A percentile compares a stretch with the other conserved stretches of the same genome.
Conservation (phyloP, 2,329 filamentous ascomycete genomes). For the Lasiodiplodia gonubiensis region DNA sequence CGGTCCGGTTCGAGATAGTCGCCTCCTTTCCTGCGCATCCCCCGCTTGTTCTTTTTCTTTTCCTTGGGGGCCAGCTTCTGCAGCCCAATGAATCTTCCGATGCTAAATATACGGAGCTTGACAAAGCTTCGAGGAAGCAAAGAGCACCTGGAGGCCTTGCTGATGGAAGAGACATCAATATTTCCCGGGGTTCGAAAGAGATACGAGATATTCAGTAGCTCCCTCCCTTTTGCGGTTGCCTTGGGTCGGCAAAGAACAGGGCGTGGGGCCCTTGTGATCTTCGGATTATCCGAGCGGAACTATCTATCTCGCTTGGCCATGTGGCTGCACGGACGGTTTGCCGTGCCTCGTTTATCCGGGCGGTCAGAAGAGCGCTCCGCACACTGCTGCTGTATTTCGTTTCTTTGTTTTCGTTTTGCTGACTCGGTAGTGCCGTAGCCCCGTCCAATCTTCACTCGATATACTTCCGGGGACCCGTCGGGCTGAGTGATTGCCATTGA, state of each 20-base stretch:
- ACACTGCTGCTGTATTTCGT: background rate
- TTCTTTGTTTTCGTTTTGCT: background rate
- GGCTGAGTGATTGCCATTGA: background rate
- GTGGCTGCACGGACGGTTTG: constrained; percentile 16
- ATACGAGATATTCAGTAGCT: background rate
- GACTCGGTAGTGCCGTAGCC: background rate
- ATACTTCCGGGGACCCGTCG: background rate
- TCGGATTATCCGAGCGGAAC: constrained; percentile 1
- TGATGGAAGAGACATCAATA: background rate
- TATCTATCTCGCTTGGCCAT: constrained; percentile 11
- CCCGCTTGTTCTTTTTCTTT: background rate
- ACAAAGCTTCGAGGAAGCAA: background rate
- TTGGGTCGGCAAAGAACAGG: background rate
- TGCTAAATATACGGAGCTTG: background rate
- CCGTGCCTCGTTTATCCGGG: background rate
- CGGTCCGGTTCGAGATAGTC: background rate
- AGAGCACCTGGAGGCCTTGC: background rate
- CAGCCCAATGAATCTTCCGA: background rate
- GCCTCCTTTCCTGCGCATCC: background rate
- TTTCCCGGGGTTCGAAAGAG: background rate
- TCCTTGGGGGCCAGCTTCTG: background rate
- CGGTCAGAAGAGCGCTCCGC: background rate
- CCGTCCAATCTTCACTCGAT: background rate
- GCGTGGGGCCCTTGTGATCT: background rate
- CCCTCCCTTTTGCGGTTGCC: background rate